A percentile compares a stretch with the other conserved stretches of the same genome.
Conservation (phyloP, 2,329 filamentous ascomycete species). For the Phaeosphaeria sp. region DNA sequence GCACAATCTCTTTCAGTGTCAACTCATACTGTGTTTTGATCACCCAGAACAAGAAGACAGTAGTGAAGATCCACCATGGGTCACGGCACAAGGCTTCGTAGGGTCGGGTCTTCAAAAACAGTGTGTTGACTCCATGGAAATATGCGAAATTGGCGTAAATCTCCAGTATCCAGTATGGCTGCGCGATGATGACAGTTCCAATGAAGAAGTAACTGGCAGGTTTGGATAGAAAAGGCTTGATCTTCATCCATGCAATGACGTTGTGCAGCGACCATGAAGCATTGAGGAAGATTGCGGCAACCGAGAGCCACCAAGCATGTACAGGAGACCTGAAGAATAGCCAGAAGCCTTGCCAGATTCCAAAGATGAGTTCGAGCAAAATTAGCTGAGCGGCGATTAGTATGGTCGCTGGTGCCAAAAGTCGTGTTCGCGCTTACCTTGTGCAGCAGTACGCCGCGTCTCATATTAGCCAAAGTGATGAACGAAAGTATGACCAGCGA, state of each 20-base stretch:
- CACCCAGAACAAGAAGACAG: slow-evolving; percentile 65
- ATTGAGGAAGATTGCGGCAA: slow-evolving; percentile 66
- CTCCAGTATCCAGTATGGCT: slow-evolving; percentile 70
- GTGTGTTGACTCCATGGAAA: slow-evolving; percentile 62
- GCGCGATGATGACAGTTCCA: slow-evolving; percentile 62
- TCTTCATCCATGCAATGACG: slow-evolving; percentile 72
- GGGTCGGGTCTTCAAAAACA: slow-evolving; percentile 64
- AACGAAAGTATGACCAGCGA: slow-evolving; percentile 56
- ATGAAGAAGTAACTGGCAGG: slow-evolving; percentile 64
- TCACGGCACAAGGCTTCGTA: slow-evolving; percentile 68
- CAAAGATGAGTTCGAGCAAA: slow-evolving; percentile 60
- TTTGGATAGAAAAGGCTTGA: slow-evolving; percentile 63
- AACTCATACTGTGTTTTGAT: slow-evolving; percentile 69
- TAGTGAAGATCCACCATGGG: slow-evolving; percentile 73
- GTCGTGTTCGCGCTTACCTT: slow-evolving; percentile 40
- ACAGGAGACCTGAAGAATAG: slow-evolving; percentile 62
- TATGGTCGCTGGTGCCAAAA: background rate
- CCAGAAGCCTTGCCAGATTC: slow-evolving; percentile 64
- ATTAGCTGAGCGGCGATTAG: slow-evolving; percentile 48
- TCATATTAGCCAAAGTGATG: slow-evolving; percentile 58
- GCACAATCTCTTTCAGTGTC: slow-evolving; percentile 62
- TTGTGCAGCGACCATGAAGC: slow-evolving; percentile 71
- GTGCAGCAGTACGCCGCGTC: slow-evolving; percentile 54
- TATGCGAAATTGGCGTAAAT: slow-evolving; percentile 71
- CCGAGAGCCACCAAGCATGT: slow-evolving; percentile 70